Evolutionary conservation across 1,284 basidiomycete genomes (phyloP).

Genomic region (Pterulicium gracile): DNA sequence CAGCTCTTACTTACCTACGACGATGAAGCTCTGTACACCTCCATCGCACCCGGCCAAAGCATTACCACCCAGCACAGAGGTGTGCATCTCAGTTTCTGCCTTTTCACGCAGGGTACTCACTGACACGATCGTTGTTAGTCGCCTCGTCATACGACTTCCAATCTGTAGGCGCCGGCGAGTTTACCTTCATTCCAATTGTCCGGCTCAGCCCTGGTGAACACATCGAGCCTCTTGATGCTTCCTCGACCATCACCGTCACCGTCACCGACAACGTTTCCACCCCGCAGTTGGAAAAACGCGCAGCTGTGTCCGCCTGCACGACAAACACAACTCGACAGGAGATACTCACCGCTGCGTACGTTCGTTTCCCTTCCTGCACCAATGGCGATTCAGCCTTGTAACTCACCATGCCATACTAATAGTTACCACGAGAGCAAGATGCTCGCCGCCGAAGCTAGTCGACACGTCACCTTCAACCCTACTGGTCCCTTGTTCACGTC

Average conservation of each 20-base stretch:
- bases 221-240: background rate
- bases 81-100: background rate
- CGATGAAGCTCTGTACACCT: background rate
- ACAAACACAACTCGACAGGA: background rate
- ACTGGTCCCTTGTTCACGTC: background rate
- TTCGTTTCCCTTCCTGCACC: background rate
- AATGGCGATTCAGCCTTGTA: too few relatives aligned
- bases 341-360: background rate
- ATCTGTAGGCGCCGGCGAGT: conserved; percentile 8
- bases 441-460: background rate
- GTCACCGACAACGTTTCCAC: background rate
- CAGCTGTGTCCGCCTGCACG: background rate
- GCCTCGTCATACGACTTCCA: conserved; percentile 7
- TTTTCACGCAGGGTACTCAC: background rate
- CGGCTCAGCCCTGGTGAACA: background rate
- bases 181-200: conserved; percentile 9
- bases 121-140: background rate
- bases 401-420: background rate
- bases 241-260: background rate
- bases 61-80: background rate
- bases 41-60: background rate
- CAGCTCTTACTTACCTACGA: background rate
- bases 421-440: conserved; percentile 1
- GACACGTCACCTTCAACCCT: background rate
- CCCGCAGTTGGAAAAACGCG: background rate